Conservation (phyloP, 331 rosid genomes). For the Telfairia occidentalis region DNA sequence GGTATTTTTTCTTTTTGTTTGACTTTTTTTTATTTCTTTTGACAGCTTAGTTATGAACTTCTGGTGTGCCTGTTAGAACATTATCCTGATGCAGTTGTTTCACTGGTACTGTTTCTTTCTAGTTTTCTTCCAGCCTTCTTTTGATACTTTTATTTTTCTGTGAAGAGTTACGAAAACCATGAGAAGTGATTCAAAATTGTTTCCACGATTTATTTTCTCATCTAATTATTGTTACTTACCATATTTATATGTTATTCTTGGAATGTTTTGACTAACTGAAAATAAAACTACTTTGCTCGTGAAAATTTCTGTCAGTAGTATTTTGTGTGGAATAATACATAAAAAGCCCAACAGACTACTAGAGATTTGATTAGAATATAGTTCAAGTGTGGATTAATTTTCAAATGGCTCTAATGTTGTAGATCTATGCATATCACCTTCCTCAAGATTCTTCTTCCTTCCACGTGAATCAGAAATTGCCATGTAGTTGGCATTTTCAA, state of each 20-base stretch:
- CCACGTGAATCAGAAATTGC: no score
- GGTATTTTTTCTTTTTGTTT: conserved; percentile 4
- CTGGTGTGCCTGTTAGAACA: conserved; percentile 53
- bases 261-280: not conserved
- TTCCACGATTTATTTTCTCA: not conserved
- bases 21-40: conserved; percentile 22
- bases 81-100: conserved; percentile 43
- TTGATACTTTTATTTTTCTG: not conserved
- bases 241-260: not conserved
- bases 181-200: not conserved
- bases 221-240: no score
- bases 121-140: conserved; percentile 10
- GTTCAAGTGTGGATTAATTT: no score
- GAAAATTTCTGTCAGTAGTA: not conserved
- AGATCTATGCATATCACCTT: no score
- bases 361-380: not conserved
- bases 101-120: conserved; percentile 43
- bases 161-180: not conserved
- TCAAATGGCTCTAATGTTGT: not conserved
- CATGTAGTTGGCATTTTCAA: no score
- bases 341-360: not conserved
- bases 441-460: not conserved
- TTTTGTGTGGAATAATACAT: not conserved
- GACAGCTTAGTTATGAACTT: conserved; percentile 90
- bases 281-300: not conserved